These are phyloP conservation scores for Akanthomyces lecanii DNA, from an alignment of 2,329 filamentous ascomycete genomes.

Conservation along the genomic window DNA sequence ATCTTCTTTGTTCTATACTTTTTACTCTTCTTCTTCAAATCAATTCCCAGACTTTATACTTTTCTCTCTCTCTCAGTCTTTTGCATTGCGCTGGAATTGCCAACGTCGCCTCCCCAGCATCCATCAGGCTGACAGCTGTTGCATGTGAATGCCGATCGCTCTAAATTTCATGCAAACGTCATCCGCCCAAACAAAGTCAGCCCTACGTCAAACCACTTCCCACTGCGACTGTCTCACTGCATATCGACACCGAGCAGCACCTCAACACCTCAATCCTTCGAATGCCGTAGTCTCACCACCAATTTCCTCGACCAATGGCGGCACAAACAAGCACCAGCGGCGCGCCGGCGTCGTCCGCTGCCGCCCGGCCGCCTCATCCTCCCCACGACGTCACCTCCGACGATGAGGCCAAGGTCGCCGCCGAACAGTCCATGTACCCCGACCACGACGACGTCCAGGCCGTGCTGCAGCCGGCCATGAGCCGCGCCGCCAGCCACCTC, in stretches of 20 bases:
- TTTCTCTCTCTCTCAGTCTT: background rate
- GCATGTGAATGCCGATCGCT: constrained; percentile 1
- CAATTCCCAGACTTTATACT: no score
- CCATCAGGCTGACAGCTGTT: background rate
- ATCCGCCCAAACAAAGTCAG: background rate
- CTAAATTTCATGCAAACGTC: background rate
- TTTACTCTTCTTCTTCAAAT: background rate
- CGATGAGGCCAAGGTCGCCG: constrained; percentile 21
- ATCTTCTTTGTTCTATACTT: background rate
- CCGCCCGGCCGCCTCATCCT: background rate
- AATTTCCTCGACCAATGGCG: background rate
- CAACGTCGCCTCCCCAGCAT: background rate
- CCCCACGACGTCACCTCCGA: constrained; percentile 13
- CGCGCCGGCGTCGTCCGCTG: background rate
- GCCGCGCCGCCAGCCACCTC: constrained; percentile 51
- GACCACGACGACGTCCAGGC: constrained; percentile 56
- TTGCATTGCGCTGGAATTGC: background rate
- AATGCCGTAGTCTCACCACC: background rate
- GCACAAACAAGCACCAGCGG: background rate
- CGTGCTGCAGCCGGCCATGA: constrained; percentile 56
- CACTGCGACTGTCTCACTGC: background rate
- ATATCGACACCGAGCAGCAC: background rate
- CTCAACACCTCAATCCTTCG: background rate
- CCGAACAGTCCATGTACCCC: constrained; percentile 37
- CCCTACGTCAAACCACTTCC: background rate